Evolutionary conservation across 129 eudicot genomes (phyloP).

Genomic region (Pittosporum tobira): DNA sequence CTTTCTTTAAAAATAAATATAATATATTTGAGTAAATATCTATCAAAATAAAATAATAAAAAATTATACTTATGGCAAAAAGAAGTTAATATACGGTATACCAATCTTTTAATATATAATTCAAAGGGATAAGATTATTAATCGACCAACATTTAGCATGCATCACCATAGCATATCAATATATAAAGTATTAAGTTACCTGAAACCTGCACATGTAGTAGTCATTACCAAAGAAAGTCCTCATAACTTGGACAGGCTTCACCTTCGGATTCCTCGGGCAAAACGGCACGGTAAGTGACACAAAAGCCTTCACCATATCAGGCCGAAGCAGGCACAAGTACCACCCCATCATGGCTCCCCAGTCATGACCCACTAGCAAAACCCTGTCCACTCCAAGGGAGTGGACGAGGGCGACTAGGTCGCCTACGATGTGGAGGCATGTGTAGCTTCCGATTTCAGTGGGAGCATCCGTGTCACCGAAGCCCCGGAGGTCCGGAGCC

Average conservation of each 20-base stretch:
- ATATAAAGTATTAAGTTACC: too few species aligned
- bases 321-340: slow-evolving; percentile 73
- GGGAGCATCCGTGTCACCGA: slow-evolving; percentile 79
- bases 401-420: slow-evolving; percentile 59
- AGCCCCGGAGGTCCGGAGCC: slow-evolving; percentile 92
- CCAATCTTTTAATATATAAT: too few species aligned
- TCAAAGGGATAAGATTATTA: too few species aligned
- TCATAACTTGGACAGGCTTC: slow-evolving; percentile 53
- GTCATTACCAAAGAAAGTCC: slow-evolving; percentile 61
- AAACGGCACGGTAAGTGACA: slow-evolving; percentile 50
- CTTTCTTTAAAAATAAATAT: too few species aligned
- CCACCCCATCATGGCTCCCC: slow-evolving; percentile 90
- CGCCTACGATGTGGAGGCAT: slow-evolving; percentile 60
- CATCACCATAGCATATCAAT: too few species aligned
- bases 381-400: slow-evolving; percentile 43
- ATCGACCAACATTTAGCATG: not conserved
- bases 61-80: too few species aligned
- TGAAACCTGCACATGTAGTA: slow-evolving; percentile 94
- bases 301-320: slow-evolving; percentile 61
- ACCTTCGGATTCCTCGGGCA: slow-evolving; percentile 58
- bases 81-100: too few species aligned
- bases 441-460: slow-evolving; percentile 29
- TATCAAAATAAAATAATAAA: too few species aligned
- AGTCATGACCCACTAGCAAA: slow-evolving; percentile 72
- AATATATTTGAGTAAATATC: too few species aligned